Conservation (phyloP, 1,284 basidiomycete genomes). For the Apiotrichum akiyoshidainum region DNA sequence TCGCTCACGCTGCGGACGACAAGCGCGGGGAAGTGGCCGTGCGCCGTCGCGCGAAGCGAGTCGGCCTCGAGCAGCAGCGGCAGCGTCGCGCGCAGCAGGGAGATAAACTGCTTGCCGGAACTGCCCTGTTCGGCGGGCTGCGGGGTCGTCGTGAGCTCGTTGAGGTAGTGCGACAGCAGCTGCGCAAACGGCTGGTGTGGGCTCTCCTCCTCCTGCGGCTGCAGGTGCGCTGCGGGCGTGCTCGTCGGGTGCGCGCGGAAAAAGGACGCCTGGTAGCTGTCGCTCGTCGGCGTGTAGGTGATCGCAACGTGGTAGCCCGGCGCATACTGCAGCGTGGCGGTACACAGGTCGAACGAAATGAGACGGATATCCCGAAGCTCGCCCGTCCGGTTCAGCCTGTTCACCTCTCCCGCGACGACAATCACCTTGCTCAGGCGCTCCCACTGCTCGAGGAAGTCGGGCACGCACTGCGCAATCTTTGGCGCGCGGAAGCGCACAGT, state of each 20-base stretch:
- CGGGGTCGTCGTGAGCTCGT: slow-evolving; percentile 30
- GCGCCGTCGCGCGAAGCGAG: slow-evolving; percentile 10
- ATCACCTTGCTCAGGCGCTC: slow-evolving; percentile 85
- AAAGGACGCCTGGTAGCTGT: slow-evolving; percentile 45
- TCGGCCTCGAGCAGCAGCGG: slow-evolving; percentile 34
- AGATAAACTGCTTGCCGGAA: slow-evolving; percentile 32
- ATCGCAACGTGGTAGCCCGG: slow-evolving; percentile 43
- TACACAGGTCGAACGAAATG: slow-evolving; percentile 80
- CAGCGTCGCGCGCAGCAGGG: slow-evolving; percentile 34
- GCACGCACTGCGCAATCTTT: slow-evolving; percentile 78
- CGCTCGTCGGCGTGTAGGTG: slow-evolving; percentile 42
- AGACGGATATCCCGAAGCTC: slow-evolving; percentile 69
- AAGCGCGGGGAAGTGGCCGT: slow-evolving; percentile 20
- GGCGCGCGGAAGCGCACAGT: slow-evolving; percentile 81
- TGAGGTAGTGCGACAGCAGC: slow-evolving; percentile 39
- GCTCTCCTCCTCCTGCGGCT: slow-evolving; percentile 12
- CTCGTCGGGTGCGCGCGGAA: slow-evolving; percentile 10
- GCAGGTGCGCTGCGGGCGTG: background rate
- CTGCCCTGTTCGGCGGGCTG: slow-evolving; percentile 3
- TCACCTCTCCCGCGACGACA: slow-evolving; percentile 83
- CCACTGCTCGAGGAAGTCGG: slow-evolving; percentile 86
- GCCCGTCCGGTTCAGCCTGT: slow-evolving; percentile 69
- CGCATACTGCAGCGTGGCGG: slow-evolving; percentile 76
- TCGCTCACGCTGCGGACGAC: slow-evolving; percentile 26
- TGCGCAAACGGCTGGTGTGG: slow-evolving; percentile 38